These are phyloP conservation scores for Fraxinus dipetala DNA, from an alignment of 305 asterid species.

Conservation along the genomic window DNA sequence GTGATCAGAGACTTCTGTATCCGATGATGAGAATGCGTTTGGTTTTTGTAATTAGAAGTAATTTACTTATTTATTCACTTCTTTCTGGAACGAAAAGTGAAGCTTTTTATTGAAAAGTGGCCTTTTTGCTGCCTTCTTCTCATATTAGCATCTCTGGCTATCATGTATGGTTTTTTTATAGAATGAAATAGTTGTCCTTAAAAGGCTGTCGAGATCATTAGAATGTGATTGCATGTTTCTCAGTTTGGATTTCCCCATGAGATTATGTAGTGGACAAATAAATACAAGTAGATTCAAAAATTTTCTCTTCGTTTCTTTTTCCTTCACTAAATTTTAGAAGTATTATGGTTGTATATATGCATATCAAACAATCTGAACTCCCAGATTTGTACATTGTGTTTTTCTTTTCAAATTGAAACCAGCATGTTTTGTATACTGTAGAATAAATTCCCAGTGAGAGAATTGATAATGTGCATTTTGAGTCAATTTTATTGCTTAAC, in stretches of 20 bases:
- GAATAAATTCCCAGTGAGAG: not conserved
- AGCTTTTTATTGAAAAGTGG: not conserved
- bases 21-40: not conserved
- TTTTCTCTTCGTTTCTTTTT: not conserved
- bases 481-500: not conserved
- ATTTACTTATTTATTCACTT: not conserved
- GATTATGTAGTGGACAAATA: not conserved
- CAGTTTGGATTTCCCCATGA: not conserved
- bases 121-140: not conserved
- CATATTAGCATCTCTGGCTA: not conserved
- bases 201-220: not conserved
- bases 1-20: not conserved
- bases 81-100: not conserved
- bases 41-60: not conserved
- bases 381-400: not conserved
- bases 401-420: not conserved
- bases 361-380: not conserved
- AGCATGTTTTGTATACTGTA: not conserved
- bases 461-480: not conserved
- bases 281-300: not conserved
- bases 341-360: not conserved
- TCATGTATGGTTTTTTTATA: not conserved
- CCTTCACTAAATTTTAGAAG: not conserved
- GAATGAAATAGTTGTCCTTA: not conserved
- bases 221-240: not conserved